Evolutionary conservation across 2,329 filamentous ascomycete genomes (phyloP).

Genomic region (Saccharata proteae): DNA sequence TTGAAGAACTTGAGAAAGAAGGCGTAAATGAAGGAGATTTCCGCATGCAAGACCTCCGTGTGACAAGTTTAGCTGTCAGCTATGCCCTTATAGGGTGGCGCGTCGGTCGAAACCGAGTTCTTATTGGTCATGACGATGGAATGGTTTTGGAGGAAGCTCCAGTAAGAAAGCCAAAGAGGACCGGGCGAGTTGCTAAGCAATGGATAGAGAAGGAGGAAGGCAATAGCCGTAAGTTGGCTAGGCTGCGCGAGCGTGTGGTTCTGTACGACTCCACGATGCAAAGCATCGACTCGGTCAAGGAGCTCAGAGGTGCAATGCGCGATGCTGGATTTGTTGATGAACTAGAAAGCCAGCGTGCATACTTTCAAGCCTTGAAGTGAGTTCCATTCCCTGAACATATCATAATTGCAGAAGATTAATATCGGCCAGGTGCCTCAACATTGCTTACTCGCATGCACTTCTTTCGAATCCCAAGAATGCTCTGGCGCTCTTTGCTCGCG

Average conservation of each 20-base stretch:
- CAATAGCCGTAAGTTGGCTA: conserved; percentile 61
- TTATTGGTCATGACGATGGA: conserved; percentile 76
- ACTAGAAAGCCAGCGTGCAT: conserved; percentile 64
- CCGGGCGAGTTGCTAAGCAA: conserved; percentile 32
- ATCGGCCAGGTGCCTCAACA: conserved; percentile 60
- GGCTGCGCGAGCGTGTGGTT: conserved; percentile 74
- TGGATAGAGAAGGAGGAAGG: conserved; percentile 47
- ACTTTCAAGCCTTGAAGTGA: conserved; percentile 83
- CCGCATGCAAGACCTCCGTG: conserved; percentile 83
- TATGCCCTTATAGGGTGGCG: conserved; percentile 92
- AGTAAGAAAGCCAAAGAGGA: conserved; percentile 33
- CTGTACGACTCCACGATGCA: conserved; percentile 86
- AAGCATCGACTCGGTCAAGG: conserved; percentile 79
- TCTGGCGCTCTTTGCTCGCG: conserved; percentile 70
- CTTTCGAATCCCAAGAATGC: conserved; percentile 63
- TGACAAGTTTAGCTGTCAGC: conserved; percentile 86
- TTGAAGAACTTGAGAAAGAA: conserved; percentile 78
- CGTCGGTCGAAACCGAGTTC: conserved; percentile 79
- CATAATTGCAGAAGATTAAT: conserved; percentile 4
- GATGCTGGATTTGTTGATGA: conserved; percentile 66
- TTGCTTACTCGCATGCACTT: conserved; percentile 74
- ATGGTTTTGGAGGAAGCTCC: conserved; percentile 46
- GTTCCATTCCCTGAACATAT: conserved; percentile 13
- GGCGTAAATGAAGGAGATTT: conserved; percentile 72
- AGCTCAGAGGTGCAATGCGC: conserved; percentile 78